Evolutionary conservation across 768 basidiomycete species (phyloP).

Genomic region (Pisolithus marmoratus): DNA sequence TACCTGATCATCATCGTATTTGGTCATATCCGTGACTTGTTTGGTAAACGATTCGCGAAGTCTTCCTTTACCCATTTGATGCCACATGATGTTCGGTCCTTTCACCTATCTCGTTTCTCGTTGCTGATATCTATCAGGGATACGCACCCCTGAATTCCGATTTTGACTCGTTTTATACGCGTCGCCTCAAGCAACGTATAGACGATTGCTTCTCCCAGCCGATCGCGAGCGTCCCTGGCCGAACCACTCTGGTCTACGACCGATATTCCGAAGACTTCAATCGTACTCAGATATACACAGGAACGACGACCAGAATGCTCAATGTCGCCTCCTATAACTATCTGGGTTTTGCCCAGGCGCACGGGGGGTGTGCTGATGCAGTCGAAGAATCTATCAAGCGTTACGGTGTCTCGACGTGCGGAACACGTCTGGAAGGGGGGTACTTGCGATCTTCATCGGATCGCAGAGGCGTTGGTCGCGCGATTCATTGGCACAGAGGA

Average conservation of each 20-base stretch:
- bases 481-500: slow-evolving; percentile 89
- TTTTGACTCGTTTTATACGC: slow-evolving; percentile 99
- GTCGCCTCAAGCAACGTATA: slow-evolving; percentile 88
- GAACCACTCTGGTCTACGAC: slow-evolving; percentile 83
- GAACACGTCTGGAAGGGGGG: slow-evolving; percentile 79
- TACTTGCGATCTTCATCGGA: slow-evolving; percentile 76
- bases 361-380: slow-evolving; percentile 90
- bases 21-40: slow-evolving; percentile 91
- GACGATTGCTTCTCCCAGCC: slow-evolving; percentile 95
- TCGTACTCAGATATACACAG: slow-evolving; percentile 69
- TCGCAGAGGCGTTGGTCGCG: slow-evolving; percentile 82
- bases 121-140: slow-evolving; percentile 47
- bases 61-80: slow-evolving; percentile 75
- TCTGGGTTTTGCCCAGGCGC: slow-evolving; percentile 93
- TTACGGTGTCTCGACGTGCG: slow-evolving; percentile 79
- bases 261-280: slow-evolving; percentile 81
- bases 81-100: slow-evolving; percentile 66
- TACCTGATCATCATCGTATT: slow-evolving; percentile 89
- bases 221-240: slow-evolving; percentile 90
- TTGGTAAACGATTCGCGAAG: slow-evolving; percentile 79
- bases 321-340: slow-evolving; percentile 99
- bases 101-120: neutral
- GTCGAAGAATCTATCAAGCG: slow-evolving; percentile 78
- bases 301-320: slow-evolving; percentile 77
- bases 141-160: slow-evolving; percentile 96